These are phyloP conservation scores for Rhododendron henanense DNA, from an alignment of 148 eudicot genomes.

Conservation along the genomic window DNA sequence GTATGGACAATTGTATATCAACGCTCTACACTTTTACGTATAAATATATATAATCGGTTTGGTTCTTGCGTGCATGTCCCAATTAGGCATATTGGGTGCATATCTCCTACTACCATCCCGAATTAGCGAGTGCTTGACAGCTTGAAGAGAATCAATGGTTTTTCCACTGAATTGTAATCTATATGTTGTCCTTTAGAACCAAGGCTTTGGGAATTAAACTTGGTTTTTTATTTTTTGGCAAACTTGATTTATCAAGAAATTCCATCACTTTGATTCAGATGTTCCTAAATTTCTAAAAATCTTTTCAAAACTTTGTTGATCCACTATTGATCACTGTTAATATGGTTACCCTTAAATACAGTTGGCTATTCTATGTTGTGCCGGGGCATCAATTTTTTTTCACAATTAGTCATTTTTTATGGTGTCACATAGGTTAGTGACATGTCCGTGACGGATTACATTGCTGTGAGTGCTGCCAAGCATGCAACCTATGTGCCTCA, in stretches of 20 bases:
- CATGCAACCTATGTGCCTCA: constrained; percentile 49
- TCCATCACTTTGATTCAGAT: neutral
- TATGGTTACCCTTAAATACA: neutral
- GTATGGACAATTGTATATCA: neutral
- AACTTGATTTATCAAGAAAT: neutral
- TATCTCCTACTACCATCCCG: neutral
- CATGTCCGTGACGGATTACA: constrained; percentile 49
- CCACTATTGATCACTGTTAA: neutral
- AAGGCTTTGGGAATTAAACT: neutral
- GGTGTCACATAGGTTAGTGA: constrained; percentile 27
- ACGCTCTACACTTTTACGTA: no score
- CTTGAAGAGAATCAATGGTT: neutral
- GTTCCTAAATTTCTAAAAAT: neutral
- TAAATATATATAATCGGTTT: neutral
- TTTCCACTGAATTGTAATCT: neutral
- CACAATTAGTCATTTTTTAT: neutral
- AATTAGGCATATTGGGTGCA: neutral
- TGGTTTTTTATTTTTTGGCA: neutral
- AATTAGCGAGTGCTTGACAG: neutral
- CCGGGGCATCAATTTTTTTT: neutral
- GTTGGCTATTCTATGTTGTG: neutral
- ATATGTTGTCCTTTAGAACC: neutral
- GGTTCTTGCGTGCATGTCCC: neutral
- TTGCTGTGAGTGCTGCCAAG: constrained; percentile 43
- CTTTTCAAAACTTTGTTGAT: neutral